Base-by-base conservation (phyloP, 441 rosid species). In the Brassica balearica region DNA sequence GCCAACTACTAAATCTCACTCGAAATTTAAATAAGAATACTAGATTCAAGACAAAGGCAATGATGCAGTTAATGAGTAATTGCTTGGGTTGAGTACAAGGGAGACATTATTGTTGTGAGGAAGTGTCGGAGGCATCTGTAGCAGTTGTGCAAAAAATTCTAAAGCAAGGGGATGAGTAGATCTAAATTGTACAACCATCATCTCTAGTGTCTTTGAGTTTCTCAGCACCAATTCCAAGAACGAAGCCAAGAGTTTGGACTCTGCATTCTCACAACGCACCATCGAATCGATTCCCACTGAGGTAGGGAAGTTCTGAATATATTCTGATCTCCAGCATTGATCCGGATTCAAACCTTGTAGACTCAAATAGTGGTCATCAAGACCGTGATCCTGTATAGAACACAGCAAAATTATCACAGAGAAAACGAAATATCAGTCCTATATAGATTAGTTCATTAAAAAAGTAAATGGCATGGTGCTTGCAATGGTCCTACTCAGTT, bases 281-380 rank as follows among this genome's bases (percentile, higher is more conserved):
- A 43, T 11, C 51, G 51, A 43, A 43, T 1, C 12, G 27, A 56
- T 19, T 20, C n/a, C 32, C 12, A 11, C 1, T 20, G 27, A 58
- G 63, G 63, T 8, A 58, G 32, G 63, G 2, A 53, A 4, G n/a
- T 19, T 1, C 0, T 19, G 8, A 19, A 19, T 19, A 19, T 58
- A 58, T 58, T 58, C 3, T 23, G 29, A 58, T 58, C n/a, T 20
- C 62, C 62, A 20, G 8, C 60, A 55, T 55, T 55, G 60, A 55
- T 55, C 22, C 8, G 2, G 23, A 55, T 55, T 15, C 23, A 55
- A 15, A 19, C 23, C 60, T 6, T 2, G 1, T 55, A 6, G 1
- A 15, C 9, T 0, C 22, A 55, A 55, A 55, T 55, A 55, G 10
- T 6, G 7, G 22, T 3, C 34, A 29, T 15, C 10, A 55, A 55